Evolutionary conservation across 1,139 yeast genomes (phyloP), one percentile per base, ranked within the genome.

Genomic region (Protomyces inundatus): DNA sequence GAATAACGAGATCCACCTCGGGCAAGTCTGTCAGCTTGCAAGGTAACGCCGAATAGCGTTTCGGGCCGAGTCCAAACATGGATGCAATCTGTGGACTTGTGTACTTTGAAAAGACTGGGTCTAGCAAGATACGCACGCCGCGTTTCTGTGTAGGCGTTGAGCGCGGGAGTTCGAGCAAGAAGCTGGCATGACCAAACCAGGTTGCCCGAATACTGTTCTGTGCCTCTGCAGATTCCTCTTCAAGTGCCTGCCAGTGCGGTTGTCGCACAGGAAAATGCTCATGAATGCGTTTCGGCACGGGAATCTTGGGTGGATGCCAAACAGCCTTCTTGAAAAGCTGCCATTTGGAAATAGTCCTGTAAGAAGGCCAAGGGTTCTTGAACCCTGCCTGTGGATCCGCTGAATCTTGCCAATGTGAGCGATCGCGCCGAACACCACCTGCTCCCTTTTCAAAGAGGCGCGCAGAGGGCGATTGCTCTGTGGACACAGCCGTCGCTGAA

Each of bases 31-130:
- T 80, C 14, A 86, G 73, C 14, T 77, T 69, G 75, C 89, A 82
- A 0, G 97, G 96, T 16, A 89, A 78, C 32, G 85, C 84, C 0
- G 88, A 81, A 36, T 90, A 82, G 68, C 98, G 77, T 72, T 85
- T 85, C 4, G 97, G 97, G 0, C 98, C 98, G 14, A 88, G 70
- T 2, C 79, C 74, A 53, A 82, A 80, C 65, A 81, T 80, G 42
- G 67, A 65, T 4, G 64, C 68, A 35, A 66, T 59, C 54, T 61
- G 62, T 9, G 62, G 62, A 12, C 56, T 32, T 12, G 69, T 67
- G 52, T 56, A 40, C 16, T 54, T 52, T 9, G 65, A 57, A 32
- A 67, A 54, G 9, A 64, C 57, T 3, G 69, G 69, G 54, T 67
- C 69, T 12, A 66, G 63, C 48, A 67, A 54, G 14, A 66, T 60